phyloP scores from a whole-genome alignment of 208 protist species.

The Leishmania tarentolae region DNA sequence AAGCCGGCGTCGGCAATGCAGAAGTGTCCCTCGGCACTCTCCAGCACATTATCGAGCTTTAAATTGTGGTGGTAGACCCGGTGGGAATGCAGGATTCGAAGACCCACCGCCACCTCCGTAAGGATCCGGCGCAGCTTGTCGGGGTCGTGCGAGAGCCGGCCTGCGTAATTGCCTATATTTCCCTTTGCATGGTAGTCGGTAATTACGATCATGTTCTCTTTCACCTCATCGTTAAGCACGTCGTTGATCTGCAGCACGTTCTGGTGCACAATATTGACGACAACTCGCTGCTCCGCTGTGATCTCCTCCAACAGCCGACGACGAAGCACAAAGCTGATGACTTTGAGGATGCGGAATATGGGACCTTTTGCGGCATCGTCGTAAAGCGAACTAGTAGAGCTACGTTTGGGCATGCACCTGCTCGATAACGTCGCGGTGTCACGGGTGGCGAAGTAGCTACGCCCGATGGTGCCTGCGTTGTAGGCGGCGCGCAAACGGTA shows the following conservation, averaged over 20 bases:
- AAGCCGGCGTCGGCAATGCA: constrained; percentile 82
- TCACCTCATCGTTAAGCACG: constrained; percentile 73
- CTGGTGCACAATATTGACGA: constrained; percentile 57
- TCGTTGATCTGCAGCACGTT: constrained; percentile 63
- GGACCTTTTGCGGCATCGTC: constrained; percentile 12
- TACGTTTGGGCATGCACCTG: constrained; percentile 1
- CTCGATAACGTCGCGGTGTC: constrained; percentile 8
- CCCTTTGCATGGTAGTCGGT: constrained; percentile 51
- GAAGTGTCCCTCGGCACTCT: constrained; percentile 43
- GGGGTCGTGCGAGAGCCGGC: constrained; percentile 48
- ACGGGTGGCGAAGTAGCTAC: constrained; percentile 59
- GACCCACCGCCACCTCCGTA: constrained; percentile 56
- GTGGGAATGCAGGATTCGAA: constrained; percentile 76
- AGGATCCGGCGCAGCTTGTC: constrained; percentile 61
- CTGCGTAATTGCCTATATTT: constrained; percentile 47
- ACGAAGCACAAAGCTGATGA: constrained; percentile 74
- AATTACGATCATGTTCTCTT: constrained; percentile 80
- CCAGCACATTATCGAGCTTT: constrained; percentile 81
- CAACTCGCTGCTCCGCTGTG: constrained; percentile 53
- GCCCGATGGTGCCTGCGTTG: constrained; percentile 69
- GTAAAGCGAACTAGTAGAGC: not conserved
- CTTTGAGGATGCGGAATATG: constrained; percentile 56
- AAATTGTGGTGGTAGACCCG: constrained; percentile 84
- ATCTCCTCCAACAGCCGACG: constrained; percentile 46
- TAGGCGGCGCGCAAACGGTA: constrained; percentile 54